Evolutionary conservation across 108 stramenopile species (phyloP).

Genomic region (Skeletonema tropicum): DNA sequence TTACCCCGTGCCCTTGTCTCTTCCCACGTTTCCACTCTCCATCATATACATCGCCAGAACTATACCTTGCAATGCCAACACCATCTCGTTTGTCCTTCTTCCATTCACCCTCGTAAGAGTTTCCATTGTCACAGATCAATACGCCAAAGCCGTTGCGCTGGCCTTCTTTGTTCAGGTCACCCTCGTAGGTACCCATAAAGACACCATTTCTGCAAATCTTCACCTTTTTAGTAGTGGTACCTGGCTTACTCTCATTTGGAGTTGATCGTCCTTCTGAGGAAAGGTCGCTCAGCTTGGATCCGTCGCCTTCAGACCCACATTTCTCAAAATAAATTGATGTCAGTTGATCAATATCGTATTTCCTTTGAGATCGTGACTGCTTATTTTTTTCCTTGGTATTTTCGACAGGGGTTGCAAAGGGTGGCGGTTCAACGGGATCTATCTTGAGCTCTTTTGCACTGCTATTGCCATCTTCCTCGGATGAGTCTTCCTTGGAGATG

Average conservation of each 20-base stretch:
- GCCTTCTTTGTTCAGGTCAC: slow-evolving; percentile 46
- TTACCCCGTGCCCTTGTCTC: slow-evolving; percentile 50
- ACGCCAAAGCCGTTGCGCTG: slow-evolving; percentile 51
- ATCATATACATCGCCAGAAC: slow-evolving; percentile 56
- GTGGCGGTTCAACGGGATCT: slow-evolving; percentile 2
- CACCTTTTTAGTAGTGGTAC: slow-evolving; percentile 39
- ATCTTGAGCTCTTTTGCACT: slow-evolving; percentile 8
- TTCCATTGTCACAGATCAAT: slow-evolving; percentile 53
- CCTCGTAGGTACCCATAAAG: slow-evolving; percentile 58
- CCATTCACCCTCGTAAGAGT: slow-evolving; percentile 58
- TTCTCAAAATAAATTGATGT: slow-evolving; percentile 49
- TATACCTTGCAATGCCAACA: slow-evolving; percentile 47
- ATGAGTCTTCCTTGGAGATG: background rate
- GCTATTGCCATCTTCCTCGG: slow-evolving; percentile 18
- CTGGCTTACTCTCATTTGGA: slow-evolving; percentile 14
- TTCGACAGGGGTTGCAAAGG: background rate
- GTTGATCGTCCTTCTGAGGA: slow-evolving; percentile 35
- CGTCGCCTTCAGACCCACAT: slow-evolving; percentile 29
- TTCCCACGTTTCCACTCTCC: slow-evolving; percentile 45
- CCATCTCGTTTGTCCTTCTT: slow-evolving; percentile 57
- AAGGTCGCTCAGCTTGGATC: slow-evolving; percentile 47
- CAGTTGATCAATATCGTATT: slow-evolving; percentile 43
- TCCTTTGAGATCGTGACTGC: background rate
- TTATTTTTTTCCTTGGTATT: background rate
- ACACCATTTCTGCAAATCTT: slow-evolving; percentile 55